A percentile compares a stretch with the other conserved stretches of the same genome.
phyloP scores from a whole-genome alignment of 495 filamentous ascomycete species.

The Lindgomyces ingoldianus region DNA sequence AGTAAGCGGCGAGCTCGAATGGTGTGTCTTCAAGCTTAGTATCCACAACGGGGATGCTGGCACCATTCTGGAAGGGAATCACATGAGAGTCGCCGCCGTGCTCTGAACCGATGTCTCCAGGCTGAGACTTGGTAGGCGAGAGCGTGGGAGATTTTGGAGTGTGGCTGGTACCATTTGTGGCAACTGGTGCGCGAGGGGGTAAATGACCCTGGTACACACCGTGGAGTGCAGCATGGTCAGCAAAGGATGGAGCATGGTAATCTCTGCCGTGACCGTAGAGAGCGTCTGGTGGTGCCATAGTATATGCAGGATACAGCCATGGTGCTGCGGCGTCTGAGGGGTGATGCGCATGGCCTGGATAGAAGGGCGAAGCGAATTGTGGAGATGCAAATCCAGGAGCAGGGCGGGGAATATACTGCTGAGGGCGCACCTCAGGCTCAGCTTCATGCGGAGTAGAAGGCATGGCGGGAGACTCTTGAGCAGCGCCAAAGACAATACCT shows the following conservation, averaged over 20 bases:
- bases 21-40: slow-evolving; percentile 2
- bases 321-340: slow-evolving; percentile 35
- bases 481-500: slow-evolving; percentile 42
- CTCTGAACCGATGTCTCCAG: background rate
- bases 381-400: slow-evolving; percentile 28
- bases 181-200: background rate
- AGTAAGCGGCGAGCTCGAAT: slow-evolving; percentile 32
- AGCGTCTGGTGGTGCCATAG: slow-evolving; percentile 23
- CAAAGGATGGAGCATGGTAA: background rate
- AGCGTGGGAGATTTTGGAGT: slow-evolving; percentile 19
- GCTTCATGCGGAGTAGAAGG: slow-evolving; percentile 40
- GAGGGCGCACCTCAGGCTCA: slow-evolving; percentile 4
- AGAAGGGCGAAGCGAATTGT: slow-evolving; percentile 32
- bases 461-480: slow-evolving; percentile 39
- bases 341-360: slow-evolving; percentile 39
- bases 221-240: slow-evolving; percentile 6
- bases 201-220: slow-evolving; percentile 14
- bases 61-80: slow-evolving; percentile 7
- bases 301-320: slow-evolving; percentile 19
- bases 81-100: background rate
- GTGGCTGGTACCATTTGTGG: slow-evolving; percentile 5
- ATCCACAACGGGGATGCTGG: background rate
- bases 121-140: slow-evolving; percentile 20
- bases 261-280: slow-evolving; percentile 10
- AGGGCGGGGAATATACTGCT: slow-evolving; percentile 12